These are phyloP conservation scores for Alternaria conjuncta DNA, from an alignment of 2,329 filamentous ascomycete genomes.

Conservation along the genomic window DNA sequence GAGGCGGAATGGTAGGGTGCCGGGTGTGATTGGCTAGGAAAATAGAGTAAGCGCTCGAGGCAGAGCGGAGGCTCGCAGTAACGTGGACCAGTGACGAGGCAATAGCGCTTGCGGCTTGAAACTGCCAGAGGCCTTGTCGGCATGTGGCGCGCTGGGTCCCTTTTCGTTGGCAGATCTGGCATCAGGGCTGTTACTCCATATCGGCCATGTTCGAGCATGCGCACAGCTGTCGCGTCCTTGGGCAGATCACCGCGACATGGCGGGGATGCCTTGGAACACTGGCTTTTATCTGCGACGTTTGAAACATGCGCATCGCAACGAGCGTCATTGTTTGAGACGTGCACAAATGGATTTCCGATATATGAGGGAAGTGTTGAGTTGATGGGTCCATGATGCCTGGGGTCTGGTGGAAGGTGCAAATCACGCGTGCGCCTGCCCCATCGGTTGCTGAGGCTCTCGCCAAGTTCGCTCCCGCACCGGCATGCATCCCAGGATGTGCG, in stretches of 20 bases:
- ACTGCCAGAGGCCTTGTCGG: conserved; percentile 14
- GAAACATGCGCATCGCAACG: conserved; percentile 4
- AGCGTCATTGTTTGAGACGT: neutral
- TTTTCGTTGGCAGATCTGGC: conserved; percentile 5
- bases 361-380: neutral
- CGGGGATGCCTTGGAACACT: conserved; percentile 4
- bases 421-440: conserved; percentile 10
- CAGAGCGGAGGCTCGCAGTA: conserved; percentile 26
- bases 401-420: neutral
- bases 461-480: conserved; percentile 5
- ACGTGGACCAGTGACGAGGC: conserved; percentile 32
- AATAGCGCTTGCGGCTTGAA: conserved; percentile 41
- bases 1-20: conserved; percentile 9
- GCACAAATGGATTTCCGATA: neutral
- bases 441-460: conserved; percentile 4
- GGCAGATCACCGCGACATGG: neutral
- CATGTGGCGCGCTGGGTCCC: conserved; percentile 14
- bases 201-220: conserved; percentile 13
- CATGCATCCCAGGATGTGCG: neutral
- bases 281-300: neutral
- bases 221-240: conserved; percentile 6
- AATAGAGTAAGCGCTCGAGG: conserved; percentile 30
- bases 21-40: conserved; percentile 22
- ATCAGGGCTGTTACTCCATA: conserved; percentile 8
- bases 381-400: neutral